phyloP scores from a whole-genome alignment of 768 basidiomycete species.

The Hortiboletus flavorubellus region DNA sequence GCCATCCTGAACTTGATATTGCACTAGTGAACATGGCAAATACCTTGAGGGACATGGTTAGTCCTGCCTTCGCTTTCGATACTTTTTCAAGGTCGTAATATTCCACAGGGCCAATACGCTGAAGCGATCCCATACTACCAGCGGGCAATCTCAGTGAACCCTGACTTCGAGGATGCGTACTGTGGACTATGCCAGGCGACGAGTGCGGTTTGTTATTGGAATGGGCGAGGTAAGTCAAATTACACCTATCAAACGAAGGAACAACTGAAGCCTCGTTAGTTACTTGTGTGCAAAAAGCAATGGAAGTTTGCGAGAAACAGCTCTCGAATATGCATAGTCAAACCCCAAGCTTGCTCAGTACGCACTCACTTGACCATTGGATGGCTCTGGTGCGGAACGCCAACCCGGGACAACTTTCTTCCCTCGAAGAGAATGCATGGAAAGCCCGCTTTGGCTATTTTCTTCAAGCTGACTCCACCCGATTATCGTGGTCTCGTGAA shows the following conservation, averaged over 20 bases:
- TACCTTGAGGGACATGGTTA: constrained; percentile 46
- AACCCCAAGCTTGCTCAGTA: constrained; percentile 28
- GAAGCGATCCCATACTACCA: constrained; percentile 47
- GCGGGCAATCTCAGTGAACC: constrained; percentile 41
- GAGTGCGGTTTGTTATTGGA: constrained; percentile 47
- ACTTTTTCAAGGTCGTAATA: background rate
- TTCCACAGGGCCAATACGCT: constrained; percentile 36
- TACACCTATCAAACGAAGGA: background rate
- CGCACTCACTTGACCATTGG: constrained; percentile 36
- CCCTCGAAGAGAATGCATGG: constrained; percentile 32
- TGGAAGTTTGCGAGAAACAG: constrained; percentile 37
- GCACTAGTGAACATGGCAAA: constrained; percentile 52
- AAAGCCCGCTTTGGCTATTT: constrained; percentile 29
- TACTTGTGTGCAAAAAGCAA: constrained; percentile 37
- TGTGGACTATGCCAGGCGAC: constrained; percentile 47
- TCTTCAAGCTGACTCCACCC: constrained; percentile 21
- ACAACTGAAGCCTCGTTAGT: constrained; percentile 13
- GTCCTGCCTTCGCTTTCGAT: constrained; percentile 2
- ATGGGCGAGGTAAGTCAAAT: constrained; percentile 32
- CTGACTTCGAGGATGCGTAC: constrained; percentile 44
- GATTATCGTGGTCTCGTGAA: constrained; percentile 24
- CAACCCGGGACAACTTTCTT: constrained; percentile 22
- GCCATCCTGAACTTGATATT: constrained; percentile 47
- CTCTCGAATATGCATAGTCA: constrained; percentile 32
- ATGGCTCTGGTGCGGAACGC: constrained; percentile 33